phyloP scores from a whole-genome alignment of 2,329 filamentous ascomycete genomes.

The Fusarium floridanum region DNA sequence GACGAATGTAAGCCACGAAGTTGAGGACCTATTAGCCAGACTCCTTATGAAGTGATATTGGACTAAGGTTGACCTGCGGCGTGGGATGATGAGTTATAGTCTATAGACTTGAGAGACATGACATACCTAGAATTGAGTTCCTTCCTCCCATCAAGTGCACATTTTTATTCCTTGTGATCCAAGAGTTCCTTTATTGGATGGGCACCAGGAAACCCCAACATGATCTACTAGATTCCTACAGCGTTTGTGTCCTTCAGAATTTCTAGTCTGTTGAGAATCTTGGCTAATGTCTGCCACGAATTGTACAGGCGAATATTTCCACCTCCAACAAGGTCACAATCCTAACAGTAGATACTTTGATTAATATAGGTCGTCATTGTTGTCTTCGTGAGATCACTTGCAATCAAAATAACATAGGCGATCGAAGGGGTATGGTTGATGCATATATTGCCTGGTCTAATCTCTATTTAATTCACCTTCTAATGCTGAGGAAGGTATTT shows the following conservation, averaged over 20 bases:
- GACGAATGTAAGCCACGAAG: not conserved
- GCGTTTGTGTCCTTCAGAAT: too few relatives aligned
- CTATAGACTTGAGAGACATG: not conserved
- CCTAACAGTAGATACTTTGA: not conserved
- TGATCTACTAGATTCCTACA: not conserved
- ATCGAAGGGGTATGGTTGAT: not conserved
- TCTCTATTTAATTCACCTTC: not conserved
- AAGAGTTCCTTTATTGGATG: too few relatives aligned
- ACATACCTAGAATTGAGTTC: not conserved
- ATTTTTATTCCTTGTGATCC: not conserved
- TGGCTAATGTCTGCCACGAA: not conserved
- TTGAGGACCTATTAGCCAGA: not conserved
- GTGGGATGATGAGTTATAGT: not conserved
- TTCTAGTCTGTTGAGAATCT: not conserved
- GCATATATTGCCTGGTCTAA: not conserved
- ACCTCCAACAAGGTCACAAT: not conserved
- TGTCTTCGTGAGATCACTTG: not conserved
- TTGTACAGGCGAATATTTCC: not conserved
- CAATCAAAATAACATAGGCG: too few relatives aligned
- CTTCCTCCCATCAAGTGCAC: not conserved
- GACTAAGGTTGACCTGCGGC: not conserved
- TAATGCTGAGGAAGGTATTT: not conserved
- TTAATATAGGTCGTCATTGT: too few relatives aligned
- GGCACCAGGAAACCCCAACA: not conserved
- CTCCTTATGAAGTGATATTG: not conserved